phyloP scores from a whole-genome alignment of 2,329 filamentous ascomycete species.

The Neonectria punicea region DNA sequence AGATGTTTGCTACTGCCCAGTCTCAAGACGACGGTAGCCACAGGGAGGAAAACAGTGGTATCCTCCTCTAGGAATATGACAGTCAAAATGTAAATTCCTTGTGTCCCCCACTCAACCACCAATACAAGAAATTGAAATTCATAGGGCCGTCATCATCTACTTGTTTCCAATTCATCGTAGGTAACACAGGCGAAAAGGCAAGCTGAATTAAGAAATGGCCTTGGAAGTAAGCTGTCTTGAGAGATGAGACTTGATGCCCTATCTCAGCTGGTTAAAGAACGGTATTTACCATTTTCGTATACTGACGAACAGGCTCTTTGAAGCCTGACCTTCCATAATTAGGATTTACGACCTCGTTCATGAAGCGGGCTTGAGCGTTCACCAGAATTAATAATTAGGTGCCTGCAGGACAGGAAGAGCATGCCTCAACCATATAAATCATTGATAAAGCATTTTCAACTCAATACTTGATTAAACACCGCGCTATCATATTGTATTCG shows the following conservation, averaged over 20 bases:
- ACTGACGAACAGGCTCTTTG: no score
- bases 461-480: no score
- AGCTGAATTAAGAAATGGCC: neutral
- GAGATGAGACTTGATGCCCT: neutral
- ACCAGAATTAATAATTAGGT: no score
- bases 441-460: no score
- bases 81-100: neutral
- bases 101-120: neutral
- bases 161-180: neutral
- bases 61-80: neutral
- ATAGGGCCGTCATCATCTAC: neutral
- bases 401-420: no score
- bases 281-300: no score
- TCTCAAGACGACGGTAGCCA: neutral
- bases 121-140: neutral
- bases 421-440: no score
- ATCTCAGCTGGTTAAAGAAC: no score
- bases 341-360: no score
- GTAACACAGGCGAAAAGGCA: neutral
- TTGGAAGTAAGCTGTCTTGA: neutral
- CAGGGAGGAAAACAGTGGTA: neutral
- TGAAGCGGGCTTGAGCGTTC: no score
- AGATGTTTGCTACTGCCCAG: constrained; percentile 5
- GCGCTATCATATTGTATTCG: neutral
- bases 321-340: no score